These are phyloP conservation scores for Coelastrella sp. DNA, from an alignment of 139 green algal species.

Conservation along the genomic window DNA sequence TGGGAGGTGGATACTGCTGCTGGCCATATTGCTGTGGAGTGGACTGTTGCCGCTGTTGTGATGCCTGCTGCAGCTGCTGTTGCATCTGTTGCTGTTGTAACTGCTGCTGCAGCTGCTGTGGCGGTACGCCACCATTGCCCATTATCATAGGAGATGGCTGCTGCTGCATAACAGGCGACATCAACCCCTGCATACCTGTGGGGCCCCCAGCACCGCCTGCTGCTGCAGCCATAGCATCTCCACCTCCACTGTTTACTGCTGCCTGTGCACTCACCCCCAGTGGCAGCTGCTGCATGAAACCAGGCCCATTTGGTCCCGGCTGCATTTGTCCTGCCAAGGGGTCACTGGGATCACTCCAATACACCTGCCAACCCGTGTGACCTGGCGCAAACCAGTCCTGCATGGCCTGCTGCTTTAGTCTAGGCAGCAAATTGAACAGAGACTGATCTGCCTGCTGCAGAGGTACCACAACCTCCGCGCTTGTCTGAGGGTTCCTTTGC, in stretches of 20 bases:
- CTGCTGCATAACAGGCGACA: constrained; percentile 25
- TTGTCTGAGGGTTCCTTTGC: neutral
- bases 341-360: constrained; percentile 52
- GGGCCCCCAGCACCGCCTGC: neutral
- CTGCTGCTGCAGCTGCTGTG: constrained; percentile 16
- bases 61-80: constrained; percentile 4
- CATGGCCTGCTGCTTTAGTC: constrained; percentile 65
- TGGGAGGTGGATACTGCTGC: neutral
- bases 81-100: neutral
- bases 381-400: constrained; percentile 63
- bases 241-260: neutral
- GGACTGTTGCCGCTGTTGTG: neutral
- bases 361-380: constrained; percentile 69
- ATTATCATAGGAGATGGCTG: neutral
- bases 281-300: constrained; percentile 22
- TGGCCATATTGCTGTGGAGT: neutral
- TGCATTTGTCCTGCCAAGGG: constrained; percentile 31
- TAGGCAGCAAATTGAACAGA: constrained; percentile 60
- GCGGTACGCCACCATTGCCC: neutral
- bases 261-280: constrained; percentile 1
- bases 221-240: neutral
- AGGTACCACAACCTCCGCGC: constrained; percentile 3
- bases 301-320: constrained; percentile 19
- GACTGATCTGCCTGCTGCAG: constrained; percentile 49
- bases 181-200: constrained; percentile 7